Evolutionary conservation across 257 asterid genomes (phyloP).

Genomic region (Solanum virginianum): DNA sequence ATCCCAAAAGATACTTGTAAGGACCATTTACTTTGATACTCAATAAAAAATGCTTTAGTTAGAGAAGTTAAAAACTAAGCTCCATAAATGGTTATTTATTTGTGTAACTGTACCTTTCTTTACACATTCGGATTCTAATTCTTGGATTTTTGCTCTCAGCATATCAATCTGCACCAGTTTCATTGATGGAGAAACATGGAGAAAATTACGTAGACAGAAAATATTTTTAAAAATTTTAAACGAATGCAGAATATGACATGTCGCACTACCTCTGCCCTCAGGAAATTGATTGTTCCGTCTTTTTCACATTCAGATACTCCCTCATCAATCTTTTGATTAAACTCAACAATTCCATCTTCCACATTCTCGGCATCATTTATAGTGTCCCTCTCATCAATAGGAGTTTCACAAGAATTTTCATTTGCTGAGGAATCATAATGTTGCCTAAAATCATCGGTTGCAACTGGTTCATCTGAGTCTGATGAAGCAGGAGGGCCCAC

Average conservation of each 20-base stretch:
- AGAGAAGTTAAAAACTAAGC: slow-evolving; percentile 4
- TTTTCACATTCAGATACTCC: slow-evolving; percentile 23
- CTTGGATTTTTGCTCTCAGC: slow-evolving; percentile 49
- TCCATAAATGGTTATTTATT: neutral
- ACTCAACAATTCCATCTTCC: slow-evolving; percentile 22
- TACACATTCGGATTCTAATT: slow-evolving; percentile 30
- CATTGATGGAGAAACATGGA: neutral
- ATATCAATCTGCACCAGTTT: slow-evolving; percentile 42
- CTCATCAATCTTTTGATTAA: slow-evolving; percentile 20
- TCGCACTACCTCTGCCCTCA: slow-evolving; percentile 66
- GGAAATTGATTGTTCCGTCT: slow-evolving; percentile 31
- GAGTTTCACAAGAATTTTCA: slow-evolving; percentile 17
- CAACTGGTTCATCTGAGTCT: slow-evolving; percentile 44
- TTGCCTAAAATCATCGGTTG: slow-evolving; percentile 22
- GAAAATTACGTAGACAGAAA: slow-evolving; percentile 8
- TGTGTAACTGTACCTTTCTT: slow-evolving; percentile 28
- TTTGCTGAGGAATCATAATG: slow-evolving; percentile 21
- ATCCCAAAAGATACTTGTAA: neutral
- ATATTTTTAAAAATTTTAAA: neutral
- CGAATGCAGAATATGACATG: neutral
- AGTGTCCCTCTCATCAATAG: slow-evolving; percentile 8
- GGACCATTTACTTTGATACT: neutral
- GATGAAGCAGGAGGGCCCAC: slow-evolving; percentile 51
- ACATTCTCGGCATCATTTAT: slow-evolving; percentile 12
- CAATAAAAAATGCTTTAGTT: neutral